Evolutionary conservation across 2,329 filamentous ascomycete genomes (phyloP).

Genomic region (Fusarium equiseti): DNA sequence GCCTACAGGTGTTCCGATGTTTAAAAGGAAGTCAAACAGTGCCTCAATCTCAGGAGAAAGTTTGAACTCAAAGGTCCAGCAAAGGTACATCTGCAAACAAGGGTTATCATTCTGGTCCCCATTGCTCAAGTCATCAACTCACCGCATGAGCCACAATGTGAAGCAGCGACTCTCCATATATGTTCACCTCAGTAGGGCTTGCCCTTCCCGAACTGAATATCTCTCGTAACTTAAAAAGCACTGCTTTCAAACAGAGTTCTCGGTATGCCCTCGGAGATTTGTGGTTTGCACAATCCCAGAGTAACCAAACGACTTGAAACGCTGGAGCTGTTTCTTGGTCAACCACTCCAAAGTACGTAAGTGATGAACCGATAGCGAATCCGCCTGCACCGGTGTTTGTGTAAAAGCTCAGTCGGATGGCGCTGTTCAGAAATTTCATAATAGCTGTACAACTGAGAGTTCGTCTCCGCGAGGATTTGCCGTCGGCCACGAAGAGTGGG

Average conservation of each 20-base stretch:
- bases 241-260: background rate
- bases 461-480: accelerated
- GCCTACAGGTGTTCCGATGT: background rate
- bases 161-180: background rate
- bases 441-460: background rate
- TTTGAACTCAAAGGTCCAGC: no score
- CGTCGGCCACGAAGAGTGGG: background rate
- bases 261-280: no score
- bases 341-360: background rate
- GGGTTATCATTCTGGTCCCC: no score
- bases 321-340: background rate
- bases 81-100: no score
- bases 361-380: background rate
- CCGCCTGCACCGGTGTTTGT: background rate
- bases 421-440: background rate
- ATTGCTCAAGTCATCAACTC: background rate
- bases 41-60: no score
- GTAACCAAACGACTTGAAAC: background rate
- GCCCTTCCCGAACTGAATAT: background rate
- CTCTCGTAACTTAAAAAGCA: background rate
- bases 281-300: no score
- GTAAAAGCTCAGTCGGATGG: background rate
- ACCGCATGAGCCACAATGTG: accelerated
- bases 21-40: no score
- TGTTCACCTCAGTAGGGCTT: background rate